These are phyloP conservation scores for Sporothrix pallida DNA, from an alignment of 2,329 filamentous ascomycete species.

Conservation along the genomic window DNA sequence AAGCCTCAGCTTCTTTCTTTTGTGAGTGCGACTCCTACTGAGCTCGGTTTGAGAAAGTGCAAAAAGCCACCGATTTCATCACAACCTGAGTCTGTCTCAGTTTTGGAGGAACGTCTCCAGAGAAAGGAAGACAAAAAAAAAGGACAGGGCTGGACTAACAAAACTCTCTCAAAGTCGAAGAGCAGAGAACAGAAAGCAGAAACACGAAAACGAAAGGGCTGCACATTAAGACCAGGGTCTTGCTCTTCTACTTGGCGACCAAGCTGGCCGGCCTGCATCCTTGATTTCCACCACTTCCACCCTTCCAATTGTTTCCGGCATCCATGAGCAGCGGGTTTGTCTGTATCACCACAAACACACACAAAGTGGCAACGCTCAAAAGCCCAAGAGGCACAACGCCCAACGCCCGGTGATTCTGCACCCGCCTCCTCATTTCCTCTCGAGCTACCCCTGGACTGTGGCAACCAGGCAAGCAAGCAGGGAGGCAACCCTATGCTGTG, in stretches of 20 bases:
- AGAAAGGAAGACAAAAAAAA: not conserved
- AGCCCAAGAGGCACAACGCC: not conserved
- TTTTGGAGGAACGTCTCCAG: not conserved
- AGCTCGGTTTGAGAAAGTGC: not conserved
- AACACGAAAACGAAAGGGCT: not conserved
- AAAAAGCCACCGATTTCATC: conserved; percentile 1
- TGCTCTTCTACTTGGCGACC: not conserved
- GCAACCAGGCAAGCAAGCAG: not conserved
- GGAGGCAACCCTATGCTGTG: not conserved
- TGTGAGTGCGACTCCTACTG: not conserved
- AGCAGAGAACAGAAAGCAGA: not conserved
- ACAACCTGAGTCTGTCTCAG: conserved; percentile 3
- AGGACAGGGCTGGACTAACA: not conserved
- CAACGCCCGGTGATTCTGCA: not conserved
- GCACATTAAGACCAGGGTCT: not conserved
- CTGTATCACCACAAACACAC: not conserved
- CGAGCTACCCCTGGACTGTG: not conserved
- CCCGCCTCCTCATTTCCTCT: conserved; percentile 16
- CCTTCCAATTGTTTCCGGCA: not conserved
- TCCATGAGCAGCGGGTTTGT: not conserved
- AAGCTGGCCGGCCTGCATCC: not conserved
- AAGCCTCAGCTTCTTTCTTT: not conserved
- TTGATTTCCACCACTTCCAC: not conserved
- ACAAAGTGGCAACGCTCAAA: not conserved
- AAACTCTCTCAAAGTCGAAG: not conserved